Evolutionary conservation across 345 rosid genomes (phyloP).

Genomic region (Eucalyptus cladocalyx): DNA sequence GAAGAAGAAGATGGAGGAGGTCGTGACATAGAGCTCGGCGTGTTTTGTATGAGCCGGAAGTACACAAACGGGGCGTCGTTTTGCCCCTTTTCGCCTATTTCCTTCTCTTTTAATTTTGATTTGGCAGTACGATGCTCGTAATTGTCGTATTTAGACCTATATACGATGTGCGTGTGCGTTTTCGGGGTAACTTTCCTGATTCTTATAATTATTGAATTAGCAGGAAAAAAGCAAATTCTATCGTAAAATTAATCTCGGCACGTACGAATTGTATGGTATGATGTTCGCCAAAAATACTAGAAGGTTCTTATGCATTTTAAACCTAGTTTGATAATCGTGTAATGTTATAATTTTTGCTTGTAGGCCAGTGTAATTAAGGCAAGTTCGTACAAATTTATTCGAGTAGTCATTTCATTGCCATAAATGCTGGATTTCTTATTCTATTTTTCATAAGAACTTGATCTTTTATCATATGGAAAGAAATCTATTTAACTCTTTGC

Average conservation of each 20-base stretch:
- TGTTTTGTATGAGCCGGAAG: not conserved
- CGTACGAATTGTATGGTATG: not conserved
- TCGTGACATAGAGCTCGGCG: not conserved
- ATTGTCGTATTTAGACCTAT: not conserved
- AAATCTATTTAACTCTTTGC: not conserved
- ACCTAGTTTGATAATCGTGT: not conserved
- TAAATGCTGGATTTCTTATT: not conserved
- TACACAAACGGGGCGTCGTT: not conserved
- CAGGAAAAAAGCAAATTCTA: not conserved
- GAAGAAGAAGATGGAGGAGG: not conserved
- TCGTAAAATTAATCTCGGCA: not conserved
- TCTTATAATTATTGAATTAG: not conserved
- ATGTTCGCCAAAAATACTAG: not conserved
- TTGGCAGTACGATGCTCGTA: not conserved
- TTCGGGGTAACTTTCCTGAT: not conserved
- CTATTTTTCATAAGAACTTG: not conserved
- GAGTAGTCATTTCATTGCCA: not conserved
- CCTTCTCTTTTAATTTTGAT: not conserved
- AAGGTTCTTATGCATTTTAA: not conserved
- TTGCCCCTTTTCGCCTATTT: not conserved
- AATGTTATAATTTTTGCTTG: not conserved
- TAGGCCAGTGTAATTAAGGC: not conserved
- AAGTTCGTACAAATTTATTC: not conserved
- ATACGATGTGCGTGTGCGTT: not conserved
- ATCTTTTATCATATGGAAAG: not conserved